A percentile compares a stretch with the other conserved stretches of the same genome.
phyloP scores from a whole-genome alignment of 306 rosid genomes.

The Ochetophila trinervis region DNA sequence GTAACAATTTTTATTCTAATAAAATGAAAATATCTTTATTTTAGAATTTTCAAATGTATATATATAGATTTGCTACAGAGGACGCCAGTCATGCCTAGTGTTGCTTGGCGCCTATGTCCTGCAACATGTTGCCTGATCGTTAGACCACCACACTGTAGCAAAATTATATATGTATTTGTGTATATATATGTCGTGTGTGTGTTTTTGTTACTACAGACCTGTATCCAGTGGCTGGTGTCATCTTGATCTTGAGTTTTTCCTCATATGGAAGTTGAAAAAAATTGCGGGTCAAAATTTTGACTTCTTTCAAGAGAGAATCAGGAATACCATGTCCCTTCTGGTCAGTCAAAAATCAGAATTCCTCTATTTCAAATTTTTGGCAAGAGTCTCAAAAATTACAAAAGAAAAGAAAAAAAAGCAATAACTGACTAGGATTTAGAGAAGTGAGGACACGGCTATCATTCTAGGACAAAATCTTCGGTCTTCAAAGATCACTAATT shows the following conservation, averaged over 20 bases:
- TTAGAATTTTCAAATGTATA: no score
- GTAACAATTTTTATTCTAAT: no score
- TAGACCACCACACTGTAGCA: no score
- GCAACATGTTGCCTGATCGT: no score
- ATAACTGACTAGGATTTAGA: not conserved
- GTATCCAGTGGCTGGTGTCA: slow-evolving; percentile 61
- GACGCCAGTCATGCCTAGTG: no score
- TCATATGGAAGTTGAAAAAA: slow-evolving; percentile 76
- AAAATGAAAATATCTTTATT: no score
- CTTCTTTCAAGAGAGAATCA: slow-evolving; percentile 55
- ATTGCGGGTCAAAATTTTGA: slow-evolving; percentile 44
- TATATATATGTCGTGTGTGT: slow-evolving; percentile 9
- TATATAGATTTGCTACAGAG: no score
- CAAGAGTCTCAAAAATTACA: not conserved
- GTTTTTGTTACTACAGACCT: no score
- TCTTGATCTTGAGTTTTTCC: slow-evolving; percentile 71
- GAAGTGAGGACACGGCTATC: not conserved
- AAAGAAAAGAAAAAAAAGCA: not conserved
- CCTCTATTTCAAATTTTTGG: not conserved
- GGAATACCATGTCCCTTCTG: slow-evolving; percentile 88
- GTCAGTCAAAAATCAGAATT: slow-evolving; percentile 15
- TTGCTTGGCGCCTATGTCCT: no score
- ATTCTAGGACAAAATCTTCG: no score
- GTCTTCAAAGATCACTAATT: no score
- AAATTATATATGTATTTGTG: not conserved